These are phyloP conservation scores for Rubia peregrina DNA, from an alignment of 305 asterid genomes.

Conservation along the genomic window DNA sequence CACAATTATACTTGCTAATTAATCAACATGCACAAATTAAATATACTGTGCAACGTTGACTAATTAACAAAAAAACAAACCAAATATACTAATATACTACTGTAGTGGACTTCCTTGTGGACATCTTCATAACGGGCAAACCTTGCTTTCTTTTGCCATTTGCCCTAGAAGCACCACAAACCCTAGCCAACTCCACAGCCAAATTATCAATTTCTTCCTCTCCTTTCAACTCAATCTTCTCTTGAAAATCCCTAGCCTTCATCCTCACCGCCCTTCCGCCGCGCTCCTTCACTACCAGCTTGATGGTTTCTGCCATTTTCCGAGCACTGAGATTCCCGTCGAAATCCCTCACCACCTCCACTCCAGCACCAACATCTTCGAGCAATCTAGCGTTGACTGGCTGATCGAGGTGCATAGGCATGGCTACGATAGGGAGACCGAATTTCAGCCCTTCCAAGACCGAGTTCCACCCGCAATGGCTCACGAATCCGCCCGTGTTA, in stretches of 20 bases:
- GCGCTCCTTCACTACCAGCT: background rate
- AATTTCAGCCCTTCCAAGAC: constrained; percentile 1
- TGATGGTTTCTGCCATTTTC: background rate
- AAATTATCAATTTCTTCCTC: background rate
- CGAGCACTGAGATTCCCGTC: background rate
- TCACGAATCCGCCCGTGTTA: background rate
- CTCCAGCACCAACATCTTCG: background rate
- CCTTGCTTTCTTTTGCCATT: background rate
- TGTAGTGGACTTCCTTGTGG: background rate
- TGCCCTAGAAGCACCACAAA: background rate
- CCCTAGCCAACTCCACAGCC: background rate
- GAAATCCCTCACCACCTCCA: background rate
- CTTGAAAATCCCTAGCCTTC: background rate
- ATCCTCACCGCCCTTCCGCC: background rate
- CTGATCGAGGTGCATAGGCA: constrained; percentile 7
- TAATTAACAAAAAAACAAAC: background rate
- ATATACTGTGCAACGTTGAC: background rate
- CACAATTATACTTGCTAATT: too few species aligned
- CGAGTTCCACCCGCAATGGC: constrained; percentile 5
- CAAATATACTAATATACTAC: background rate
- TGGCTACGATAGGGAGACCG: background rate
- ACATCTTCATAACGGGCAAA: background rate
- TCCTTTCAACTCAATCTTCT: background rate
- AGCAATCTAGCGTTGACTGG: constrained; percentile 2
- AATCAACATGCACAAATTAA: background rate